Evolutionary conservation across 345 rosid species (phyloP), one percentile per base, ranked within the genome.

Genomic region (Euclidium syriacum): DNA sequence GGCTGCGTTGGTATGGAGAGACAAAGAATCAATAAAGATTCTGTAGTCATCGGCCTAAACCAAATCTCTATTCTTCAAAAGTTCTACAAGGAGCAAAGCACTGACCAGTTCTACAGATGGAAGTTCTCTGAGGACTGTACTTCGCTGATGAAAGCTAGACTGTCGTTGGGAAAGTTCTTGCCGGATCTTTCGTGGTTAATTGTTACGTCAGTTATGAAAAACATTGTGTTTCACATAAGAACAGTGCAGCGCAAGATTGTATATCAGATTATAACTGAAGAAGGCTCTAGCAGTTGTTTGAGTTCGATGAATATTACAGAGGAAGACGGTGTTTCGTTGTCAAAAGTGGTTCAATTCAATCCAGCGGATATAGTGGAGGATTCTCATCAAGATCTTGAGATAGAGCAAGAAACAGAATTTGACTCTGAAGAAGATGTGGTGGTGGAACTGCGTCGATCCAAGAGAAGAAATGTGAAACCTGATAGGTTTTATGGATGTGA

Each of bases 101-200:
- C 68, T 58, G 82, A 75, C 43, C 73, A 68, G 61, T 67, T 54
- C 64, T 83, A 90, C 62, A 76, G 97, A 14, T 94, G 92, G 95
- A 72, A 43, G 12, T 80, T 52, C 56, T 73, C 96, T 0, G 87
- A 81, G 69, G 86, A 94, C 77, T 84, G 90, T 58, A 51, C 81
- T 40, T 61, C 57, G 3, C 44, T 80, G 33, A 79, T 62, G 58
- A 81, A 76, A 57, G 62, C 86, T 14, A 90, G 86, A 66, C 55
- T 94, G 2, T 72, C 84, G 6, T 30, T 76, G 24, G 96, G 95
- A 41, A 87, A 73, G 66, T 90, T 94, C 74, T 76, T 56, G 27
- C 64, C 85, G 5, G 97, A 94, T 59, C 62, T 90, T 20, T 62
- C 95, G 0, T 94, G 90, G 90, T 50, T 90, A 40, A 64, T 81